Conservation (phyloP, 805 yeast genomes). For the Yarrowia keelungensis region DNA sequence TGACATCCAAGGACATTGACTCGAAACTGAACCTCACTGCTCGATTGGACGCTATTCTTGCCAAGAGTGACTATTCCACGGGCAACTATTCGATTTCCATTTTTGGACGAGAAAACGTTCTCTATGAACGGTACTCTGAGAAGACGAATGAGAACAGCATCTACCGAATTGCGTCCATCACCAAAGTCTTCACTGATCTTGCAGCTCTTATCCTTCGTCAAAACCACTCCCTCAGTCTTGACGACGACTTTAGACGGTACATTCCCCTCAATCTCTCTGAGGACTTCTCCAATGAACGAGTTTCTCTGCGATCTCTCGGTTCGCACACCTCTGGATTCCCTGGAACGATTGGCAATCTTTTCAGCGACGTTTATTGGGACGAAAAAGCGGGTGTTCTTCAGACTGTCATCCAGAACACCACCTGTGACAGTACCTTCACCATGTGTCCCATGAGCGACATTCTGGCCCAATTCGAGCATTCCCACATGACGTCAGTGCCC, state of each 20-base stretch:
- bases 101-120: background rate
- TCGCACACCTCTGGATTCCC: constrained; percentile 33
- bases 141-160: constrained; percentile 5
- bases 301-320: constrained; percentile 5
- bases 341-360: constrained; percentile 1
- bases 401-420: background rate
- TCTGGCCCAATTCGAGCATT: constrained; percentile 5
- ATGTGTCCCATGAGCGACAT: constrained; percentile 11
- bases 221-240: constrained; percentile 3
- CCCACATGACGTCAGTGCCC: constrained; percentile 7
- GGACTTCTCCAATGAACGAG: constrained; percentile 5
- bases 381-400: background rate
- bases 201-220: constrained; percentile 3
- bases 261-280: background rate
- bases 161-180: constrained; percentile 19
- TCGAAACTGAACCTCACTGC: background rate
- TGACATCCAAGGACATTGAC: constrained; percentile 1
- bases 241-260: constrained; percentile 14
- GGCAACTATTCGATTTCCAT: constrained; percentile 34
- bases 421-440: background rate
- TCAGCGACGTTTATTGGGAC: constrained; percentile 9
- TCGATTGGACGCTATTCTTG: background rate
- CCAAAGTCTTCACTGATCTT: constrained; percentile 25
- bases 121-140: constrained; percentile 18
- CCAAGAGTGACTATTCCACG: background rate